Base-by-base conservation (phyloP, 2,329 filamentous ascomycete genomes). In the Hypoxylon sp. region DNA sequence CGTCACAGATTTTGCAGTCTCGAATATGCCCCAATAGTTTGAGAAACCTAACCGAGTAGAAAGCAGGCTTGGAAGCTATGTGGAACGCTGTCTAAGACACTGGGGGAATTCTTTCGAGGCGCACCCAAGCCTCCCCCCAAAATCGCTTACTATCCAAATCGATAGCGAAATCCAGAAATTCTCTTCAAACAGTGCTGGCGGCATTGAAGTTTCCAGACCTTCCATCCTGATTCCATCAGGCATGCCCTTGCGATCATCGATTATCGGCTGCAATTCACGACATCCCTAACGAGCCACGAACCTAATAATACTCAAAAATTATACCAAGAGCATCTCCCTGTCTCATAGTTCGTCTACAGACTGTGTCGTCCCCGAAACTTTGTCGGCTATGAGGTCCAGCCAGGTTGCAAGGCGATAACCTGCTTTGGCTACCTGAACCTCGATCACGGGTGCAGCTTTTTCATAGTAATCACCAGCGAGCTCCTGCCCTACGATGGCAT, bases 401-500 rank as follows among this genome's bases (percentile, higher is more conserved):
- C 89, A 92, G 19, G 85, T 85, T 1, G 88, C 91, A 77, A 93
- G 83, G 53, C 91, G 85, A 77, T 88, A 91, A 10, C 91, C 91
- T 3, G 89, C 91, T 70, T 87, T 87, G 6, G 91, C 91, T 67
- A 94, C 83, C 76, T 91, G 88, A 65, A 87, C 76, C 78, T 93
- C 88, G 50, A 93, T 83, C 63, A 90, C 86, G 19, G 86, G 87
- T n/a, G 86, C 86, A 2, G 89, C 90, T 33, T 83, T 84, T 33
- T 88, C 83, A 74, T 88, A 92, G 78, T 93, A 93, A 35, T 85
- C 83, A 0, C 86, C 87, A 29, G 85, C 85, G 24, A 92, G 81
- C 75, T 92, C 90, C 78, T 88, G 82, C 17, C 84, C 86, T 13
- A 80, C 81, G 58, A 92, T 88, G 6, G 85, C 88, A 19, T 81